Conservation (phyloP, 345 rosid species). For the Brassica cretica region DNA sequence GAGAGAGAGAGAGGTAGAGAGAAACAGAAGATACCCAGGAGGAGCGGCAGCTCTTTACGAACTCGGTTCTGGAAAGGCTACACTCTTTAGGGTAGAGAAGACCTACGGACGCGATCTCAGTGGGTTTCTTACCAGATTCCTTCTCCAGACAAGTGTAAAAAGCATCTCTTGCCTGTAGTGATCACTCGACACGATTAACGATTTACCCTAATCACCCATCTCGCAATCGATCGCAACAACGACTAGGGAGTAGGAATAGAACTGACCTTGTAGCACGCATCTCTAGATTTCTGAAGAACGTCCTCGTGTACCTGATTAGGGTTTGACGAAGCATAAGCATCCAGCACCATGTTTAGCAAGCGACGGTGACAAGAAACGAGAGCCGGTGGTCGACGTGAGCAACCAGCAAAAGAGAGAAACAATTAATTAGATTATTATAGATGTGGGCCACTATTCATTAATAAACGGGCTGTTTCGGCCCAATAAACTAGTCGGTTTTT, state of each 20-base stretch:
- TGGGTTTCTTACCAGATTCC: conserved; percentile 63
- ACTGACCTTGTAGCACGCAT: conserved; percentile 73
- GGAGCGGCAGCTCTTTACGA: conserved; percentile 59
- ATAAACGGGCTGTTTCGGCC: not conserved
- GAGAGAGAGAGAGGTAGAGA: not conserved
- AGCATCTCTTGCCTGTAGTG: conserved; percentile 67
- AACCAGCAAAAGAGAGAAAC: not conserved
- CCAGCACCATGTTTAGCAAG: conserved; percentile 42
- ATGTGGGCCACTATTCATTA: not conserved
- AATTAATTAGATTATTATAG: no score
- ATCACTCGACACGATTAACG: conserved; percentile 1
- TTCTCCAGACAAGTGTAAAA: conserved; percentile 74
- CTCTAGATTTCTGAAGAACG: conserved; percentile 65
- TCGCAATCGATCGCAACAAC: not conserved
- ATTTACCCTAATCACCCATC: conserved; percentile 2
- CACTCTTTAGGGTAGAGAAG: conserved; percentile 71
- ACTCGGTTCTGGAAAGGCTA: conserved; percentile 53
- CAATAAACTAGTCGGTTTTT: conserved; percentile 15
- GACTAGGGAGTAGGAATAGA: not conserved
- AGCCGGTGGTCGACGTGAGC: not conserved
- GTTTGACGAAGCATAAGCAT: conserved; percentile 50
- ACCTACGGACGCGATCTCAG: conserved; percentile 79
- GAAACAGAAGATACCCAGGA: conserved; percentile 58
- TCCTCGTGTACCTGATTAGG: conserved; percentile 60
- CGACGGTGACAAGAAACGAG: not conserved